Evolutionary conservation across 805 yeast species (phyloP), one percentile per base, ranked within the genome.

Genomic region (Zygosaccharomyces kombuchaensis): DNA sequence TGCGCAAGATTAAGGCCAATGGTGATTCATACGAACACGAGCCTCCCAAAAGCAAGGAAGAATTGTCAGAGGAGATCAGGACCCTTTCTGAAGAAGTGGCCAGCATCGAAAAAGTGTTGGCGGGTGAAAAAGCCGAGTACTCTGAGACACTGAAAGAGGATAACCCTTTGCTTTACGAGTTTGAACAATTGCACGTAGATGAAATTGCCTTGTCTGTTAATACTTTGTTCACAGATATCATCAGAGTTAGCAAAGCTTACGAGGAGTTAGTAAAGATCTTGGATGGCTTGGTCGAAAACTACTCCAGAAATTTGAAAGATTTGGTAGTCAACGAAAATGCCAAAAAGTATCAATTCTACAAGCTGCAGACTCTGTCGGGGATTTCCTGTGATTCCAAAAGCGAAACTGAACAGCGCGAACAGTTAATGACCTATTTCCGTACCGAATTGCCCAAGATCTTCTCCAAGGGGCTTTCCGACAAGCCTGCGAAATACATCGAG

Each of bases 281-380:
- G 40, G 62, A 65, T 2, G 65, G 66, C 4, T 69, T 90, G 66
- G 62, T 72, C 7, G 58, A 70, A 2, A 75, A 76, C n/a, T 89
- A 85, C 65, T 87, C 88, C 56, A 87, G 85, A 39, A 84, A 88
- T 57, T 79, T 88, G 67, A 88, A 90, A 60, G 96, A 90, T 65
- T 78, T 80, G 6, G 95, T 90, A 0, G 96, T 90, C 14, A 87
- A 87, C 62, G 75, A 71, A 16, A 81, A 90, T 1, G 81, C 88
- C 13, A 69, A 75, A 14, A 68, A 69, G 9, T 84, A 60, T 58
- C 74, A 77, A 37, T 72, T 51, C 21, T 44, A 65, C 34, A 61
- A 60, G 25, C 46, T 54, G 37, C 54, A 51, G 29, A 48, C 44
- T 32, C 44, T 55, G 39, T 47, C 53, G 9, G 48, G 61, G 30